A percentile compares a stretch with the other conserved stretches of the same genome.
phyloP scores from a whole-genome alignment of 1,284 basidiomycete species.

The Sporisorium reilianum region DNA sequence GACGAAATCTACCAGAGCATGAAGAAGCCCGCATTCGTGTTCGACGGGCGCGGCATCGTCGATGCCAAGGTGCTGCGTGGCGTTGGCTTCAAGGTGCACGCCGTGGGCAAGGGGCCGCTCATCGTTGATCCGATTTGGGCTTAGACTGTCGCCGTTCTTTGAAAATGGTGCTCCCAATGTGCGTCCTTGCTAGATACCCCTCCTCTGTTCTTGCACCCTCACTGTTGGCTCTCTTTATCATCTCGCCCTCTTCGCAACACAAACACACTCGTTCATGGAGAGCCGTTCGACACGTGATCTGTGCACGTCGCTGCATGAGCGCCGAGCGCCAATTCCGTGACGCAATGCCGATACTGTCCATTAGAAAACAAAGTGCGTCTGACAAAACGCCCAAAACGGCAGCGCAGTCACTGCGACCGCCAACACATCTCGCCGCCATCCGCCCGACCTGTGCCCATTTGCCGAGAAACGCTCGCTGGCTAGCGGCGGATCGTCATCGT shows the following conservation, averaged over 20 bases:
- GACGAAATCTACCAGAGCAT: slow-evolving; percentile 83
- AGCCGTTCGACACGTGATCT: neutral
- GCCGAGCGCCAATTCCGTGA: neutral
- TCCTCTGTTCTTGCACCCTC: neutral
- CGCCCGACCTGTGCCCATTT: neutral
- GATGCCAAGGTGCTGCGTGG: slow-evolving; percentile 81
- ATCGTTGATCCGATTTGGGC: slow-evolving; percentile 67
- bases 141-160: neutral
- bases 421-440: slow-evolving; percentile 32
- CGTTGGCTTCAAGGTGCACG: slow-evolving; percentile 90
- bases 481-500: slow-evolving; percentile 24
- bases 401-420: slow-evolving; percentile 42
- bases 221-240: neutral
- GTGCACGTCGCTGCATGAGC: neutral
- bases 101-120: slow-evolving; percentile 69
- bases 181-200: slow-evolving; percentile 16
- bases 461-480: slow-evolving; percentile 1
- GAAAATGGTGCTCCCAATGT: neutral
- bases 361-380: slow-evolving; percentile 43
- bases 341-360: slow-evolving; percentile 1
- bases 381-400: slow-evolving; percentile 46
- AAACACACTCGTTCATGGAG: neutral
- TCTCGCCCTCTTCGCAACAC: neutral
- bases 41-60: slow-evolving; percentile 89
- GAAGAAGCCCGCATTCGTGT: slow-evolving; percentile 83